phyloP scores from a whole-genome alignment of 495 filamentous ascomycete species.

The Penicillium coffeae region DNA sequence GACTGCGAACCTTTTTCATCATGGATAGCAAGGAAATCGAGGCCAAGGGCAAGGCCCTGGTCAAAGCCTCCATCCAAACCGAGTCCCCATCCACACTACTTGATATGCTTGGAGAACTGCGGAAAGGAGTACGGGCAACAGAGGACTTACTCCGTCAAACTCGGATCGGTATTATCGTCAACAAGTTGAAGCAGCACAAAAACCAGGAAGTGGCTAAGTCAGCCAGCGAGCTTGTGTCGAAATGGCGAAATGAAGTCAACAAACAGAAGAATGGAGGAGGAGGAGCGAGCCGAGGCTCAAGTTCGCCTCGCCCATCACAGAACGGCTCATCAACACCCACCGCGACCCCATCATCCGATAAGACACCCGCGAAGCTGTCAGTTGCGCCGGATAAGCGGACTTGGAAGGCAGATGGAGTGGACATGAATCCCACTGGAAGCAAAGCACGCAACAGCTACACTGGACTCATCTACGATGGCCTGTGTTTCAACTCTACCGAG shows the following conservation, averaged over 20 bases:
- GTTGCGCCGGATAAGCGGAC: conserved; percentile 75
- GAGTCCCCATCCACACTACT: conserved; percentile 64
- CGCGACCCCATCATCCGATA: conserved; percentile 44
- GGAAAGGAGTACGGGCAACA: conserved; percentile 72
- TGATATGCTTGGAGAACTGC: conserved; percentile 68
- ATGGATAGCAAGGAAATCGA: conserved; percentile 86
- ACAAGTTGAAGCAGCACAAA: conserved; percentile 70
- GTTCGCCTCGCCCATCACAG: conserved; percentile 35
- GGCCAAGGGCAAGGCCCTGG: conserved; percentile 64
- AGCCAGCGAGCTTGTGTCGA: conserved; percentile 75
- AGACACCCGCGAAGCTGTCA: conserved; percentile 51
- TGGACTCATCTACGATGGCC: conserved; percentile 82
- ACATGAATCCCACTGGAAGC: conserved; percentile 65
- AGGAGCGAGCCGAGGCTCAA: conserved; percentile 38
- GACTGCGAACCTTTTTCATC: conserved; percentile 12
- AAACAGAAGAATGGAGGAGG: conserved; percentile 59
- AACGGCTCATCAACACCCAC: conserved; percentile 39
- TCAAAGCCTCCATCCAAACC: conserved; percentile 67
- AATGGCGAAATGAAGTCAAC: conserved; percentile 81
- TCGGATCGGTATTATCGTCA: conserved; percentile 83
- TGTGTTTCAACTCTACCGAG: conserved; percentile 42
- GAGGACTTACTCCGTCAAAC: conserved; percentile 85
- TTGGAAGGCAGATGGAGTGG: conserved; percentile 74
- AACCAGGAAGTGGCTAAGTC: conserved; percentile 71
- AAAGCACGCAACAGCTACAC: conserved; percentile 72